Evolutionary conservation across 2,329 filamentous ascomycete genomes (phyloP), one percentile per base, ranked within the genome.

Genomic region (Pseudophaeomoniella oleicola): DNA sequence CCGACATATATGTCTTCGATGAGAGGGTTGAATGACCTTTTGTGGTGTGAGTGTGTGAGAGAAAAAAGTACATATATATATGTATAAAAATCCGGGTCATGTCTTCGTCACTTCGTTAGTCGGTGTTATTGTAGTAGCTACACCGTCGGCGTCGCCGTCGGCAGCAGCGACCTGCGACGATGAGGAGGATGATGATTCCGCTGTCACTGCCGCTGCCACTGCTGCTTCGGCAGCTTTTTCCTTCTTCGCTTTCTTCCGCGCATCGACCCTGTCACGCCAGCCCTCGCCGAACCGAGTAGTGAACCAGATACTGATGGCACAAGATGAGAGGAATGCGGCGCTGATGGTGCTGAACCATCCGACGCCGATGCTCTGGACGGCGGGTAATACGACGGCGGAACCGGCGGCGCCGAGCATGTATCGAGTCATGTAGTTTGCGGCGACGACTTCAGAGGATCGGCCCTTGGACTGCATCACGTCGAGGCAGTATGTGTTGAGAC

Each of bases 281-380:
- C 47, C 40, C 39, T 59, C 56, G 0, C 72, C 72, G 48, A 64
- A 71, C 6, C 60, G 38, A 3, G 69, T 64, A 1, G 64, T 67
- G 2, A 64, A 53, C 57, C 63, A 67, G 0, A 69, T 58, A 5
- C 57, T 58, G 1, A 50, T 46, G 0, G 71, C 61, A 12, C 62
- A 57, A 3, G 56, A 45, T 1, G 72, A 50, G 34, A 81, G 49
- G 41, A 80, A 79, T 1, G 56, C 38, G 0, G 75, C 70, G 34
- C 67, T 73, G 39, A 86, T 77, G 1, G 81, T 86, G 32, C 70
- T 77, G 52, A 86, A 87, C 80, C 81, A 87, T 0, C 83, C 84
- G 1, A 88, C 76, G 3, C 84, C 83, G 37, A 90, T 78, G 18
- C 56, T 60, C 41, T 85, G 63, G n/a, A 86, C 69, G 1, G 77